phyloP scores from a whole-genome alignment of 2,329 filamentous ascomycete genomes.

The Dothiorella sarmentorum region DNA sequence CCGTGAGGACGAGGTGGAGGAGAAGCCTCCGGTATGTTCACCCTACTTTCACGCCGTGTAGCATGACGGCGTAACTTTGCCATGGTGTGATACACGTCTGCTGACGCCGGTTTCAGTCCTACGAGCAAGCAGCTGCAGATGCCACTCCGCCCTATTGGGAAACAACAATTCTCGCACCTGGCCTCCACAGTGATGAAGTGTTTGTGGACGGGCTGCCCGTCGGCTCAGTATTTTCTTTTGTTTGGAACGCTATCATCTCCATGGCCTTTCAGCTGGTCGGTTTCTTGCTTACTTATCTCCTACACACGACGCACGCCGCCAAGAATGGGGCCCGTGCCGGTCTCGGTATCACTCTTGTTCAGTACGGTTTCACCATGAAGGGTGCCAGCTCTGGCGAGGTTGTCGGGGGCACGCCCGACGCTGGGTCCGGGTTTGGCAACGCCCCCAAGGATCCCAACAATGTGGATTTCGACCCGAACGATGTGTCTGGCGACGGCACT shows the following conservation, averaged over 20 bases:
- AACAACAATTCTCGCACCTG: slow-evolving; percentile 93
- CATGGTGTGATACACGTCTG: neutral
- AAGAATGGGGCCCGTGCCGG: slow-evolving; percentile 96
- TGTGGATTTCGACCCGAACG: slow-evolving; percentile 78
- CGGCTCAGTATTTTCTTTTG: slow-evolving; percentile 78
- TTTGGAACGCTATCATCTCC: slow-evolving; percentile 94
- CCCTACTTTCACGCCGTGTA: neutral
- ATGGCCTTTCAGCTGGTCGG: slow-evolving; percentile 97
- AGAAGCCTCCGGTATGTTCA: slow-evolving; percentile 80
- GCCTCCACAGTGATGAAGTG: slow-evolving; percentile 88
- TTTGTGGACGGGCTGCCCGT: slow-evolving; percentile 96
- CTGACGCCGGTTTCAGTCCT: slow-evolving; percentile 62
- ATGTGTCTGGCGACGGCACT: slow-evolving; percentile 51
- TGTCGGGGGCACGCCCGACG: slow-evolving; percentile 47
- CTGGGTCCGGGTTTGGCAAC: slow-evolving; percentile 47
- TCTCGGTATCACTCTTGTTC: slow-evolving; percentile 89
- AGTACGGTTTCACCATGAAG: slow-evolving; percentile 97
- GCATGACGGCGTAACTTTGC: slow-evolving; percentile 9
- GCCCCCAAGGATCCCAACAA: slow-evolving; percentile 82
- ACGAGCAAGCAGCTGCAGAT: slow-evolving; percentile 96
- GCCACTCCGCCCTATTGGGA: slow-evolving; percentile 98
- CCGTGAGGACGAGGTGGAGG: slow-evolving; percentile 75
- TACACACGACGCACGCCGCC: slow-evolving; percentile 95
- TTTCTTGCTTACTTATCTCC: slow-evolving; percentile 94
- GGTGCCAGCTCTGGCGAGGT: slow-evolving; percentile 40